These are phyloP conservation scores for Talaromyces atroroseus DNA, from an alignment of 2,329 filamentous ascomycete genomes.

Conservation along the genomic window DNA sequence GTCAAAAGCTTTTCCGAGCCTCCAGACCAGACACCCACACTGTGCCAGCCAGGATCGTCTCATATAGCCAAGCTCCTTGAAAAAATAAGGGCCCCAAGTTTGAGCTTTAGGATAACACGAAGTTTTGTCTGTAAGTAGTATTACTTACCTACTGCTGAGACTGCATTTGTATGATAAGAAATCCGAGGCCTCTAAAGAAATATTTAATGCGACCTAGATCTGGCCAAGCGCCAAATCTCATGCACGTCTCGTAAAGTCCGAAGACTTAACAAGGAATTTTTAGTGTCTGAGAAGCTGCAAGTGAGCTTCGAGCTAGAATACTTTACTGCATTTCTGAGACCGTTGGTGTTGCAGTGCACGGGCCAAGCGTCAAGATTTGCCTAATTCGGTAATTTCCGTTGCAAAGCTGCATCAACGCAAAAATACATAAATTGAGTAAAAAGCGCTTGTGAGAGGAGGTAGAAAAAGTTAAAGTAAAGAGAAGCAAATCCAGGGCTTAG, in stretches of 20 bases:
- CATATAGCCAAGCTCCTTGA: background rate
- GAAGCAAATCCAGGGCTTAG: background rate
- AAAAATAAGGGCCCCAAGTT: background rate
- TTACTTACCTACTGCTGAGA: background rate
- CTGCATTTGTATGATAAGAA: background rate
- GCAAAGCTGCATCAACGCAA: background rate
- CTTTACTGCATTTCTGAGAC: background rate
- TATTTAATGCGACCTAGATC: background rate
- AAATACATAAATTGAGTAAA: background rate
- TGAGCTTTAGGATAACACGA: background rate
- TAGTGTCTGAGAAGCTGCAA: background rate
- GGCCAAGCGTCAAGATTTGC: background rate
- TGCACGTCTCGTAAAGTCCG: background rate
- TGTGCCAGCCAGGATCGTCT: constrained; percentile 1
- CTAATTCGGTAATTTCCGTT: background rate
- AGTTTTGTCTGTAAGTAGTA: background rate
- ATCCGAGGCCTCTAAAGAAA: background rate
- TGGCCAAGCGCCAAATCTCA: background rate
- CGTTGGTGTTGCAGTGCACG: background rate
- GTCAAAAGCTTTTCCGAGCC: background rate
- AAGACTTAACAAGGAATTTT: background rate
- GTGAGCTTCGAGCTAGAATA: background rate
- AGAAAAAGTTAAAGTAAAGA: background rate
- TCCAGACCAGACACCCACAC: background rate
- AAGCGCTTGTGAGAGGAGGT: background rate